Evolutionary conservation across 2,329 filamentous ascomycete species (phyloP), one percentile per base, ranked within the genome.

Genomic region (Monilinia aucupariae): DNA sequence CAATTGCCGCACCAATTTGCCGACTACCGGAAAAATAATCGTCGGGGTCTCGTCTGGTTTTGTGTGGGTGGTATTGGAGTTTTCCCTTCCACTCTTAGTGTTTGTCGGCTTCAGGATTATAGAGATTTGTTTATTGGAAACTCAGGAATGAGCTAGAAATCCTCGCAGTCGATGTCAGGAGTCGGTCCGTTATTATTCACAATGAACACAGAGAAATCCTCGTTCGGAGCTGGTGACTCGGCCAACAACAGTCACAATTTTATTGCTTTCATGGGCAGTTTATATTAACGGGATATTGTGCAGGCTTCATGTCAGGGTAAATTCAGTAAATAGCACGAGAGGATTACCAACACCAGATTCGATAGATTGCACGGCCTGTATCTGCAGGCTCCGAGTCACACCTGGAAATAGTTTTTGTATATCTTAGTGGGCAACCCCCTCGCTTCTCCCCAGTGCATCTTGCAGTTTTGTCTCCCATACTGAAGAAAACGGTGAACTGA

Each of bases 261-360:
- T 59, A 65, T 61, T 43, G 60, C 52, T 64, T 64, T 62, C 32
- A 62, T 63, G 61, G 60, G 56, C 59, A 65, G 67, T 63, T 55
- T 62, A 66, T 63, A 55, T 54, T 45, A 66, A 65, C 64, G 62
- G 65, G 9, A 51, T 34, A 51, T 32, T 27, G 10, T 50, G 61
- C 61, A 62, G 52, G 54, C 61, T 50, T 50, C 47, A 41, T 43
- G 27, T 51, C 52, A 49, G 34, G 54, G 45, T 59, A 59, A 62
- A 62, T 59, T 25, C 37, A 59, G 32, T 39, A 25, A 25, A 39
- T 22, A 53, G 47, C 41, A 49, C n/a, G 25, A 58, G 43, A 59
- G n/a, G 61, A 45, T 62, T 62, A 59, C 61, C 45, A 20, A 49
- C 43, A 62, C 43, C 47, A 62, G 47, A 59, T 41, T 58, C 34